Conservation (phyloP, 371 early-diverging fungal genomes). For the Circinella umbellata region DNA sequence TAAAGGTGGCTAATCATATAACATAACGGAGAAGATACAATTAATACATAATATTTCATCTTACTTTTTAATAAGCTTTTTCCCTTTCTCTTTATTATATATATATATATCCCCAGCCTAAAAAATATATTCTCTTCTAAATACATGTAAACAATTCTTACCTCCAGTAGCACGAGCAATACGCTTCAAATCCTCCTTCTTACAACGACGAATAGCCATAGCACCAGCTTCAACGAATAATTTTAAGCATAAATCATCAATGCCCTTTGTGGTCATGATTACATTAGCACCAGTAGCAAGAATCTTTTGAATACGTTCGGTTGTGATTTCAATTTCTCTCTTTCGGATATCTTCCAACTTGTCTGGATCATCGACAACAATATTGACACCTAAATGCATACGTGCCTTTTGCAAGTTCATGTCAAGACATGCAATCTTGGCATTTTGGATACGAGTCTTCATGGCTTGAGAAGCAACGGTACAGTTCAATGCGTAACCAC, state of each 20-base stretch:
- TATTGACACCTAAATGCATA: constrained; percentile 98
- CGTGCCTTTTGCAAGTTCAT: constrained; percentile 99
- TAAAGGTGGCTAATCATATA: constrained; percentile 76
- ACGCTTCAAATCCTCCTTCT: constrained; percentile 97
- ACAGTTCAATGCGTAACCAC: constrained; percentile 99
- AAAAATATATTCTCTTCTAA: no score
- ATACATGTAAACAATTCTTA: constrained; percentile 1
- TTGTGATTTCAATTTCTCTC: constrained; percentile 96
- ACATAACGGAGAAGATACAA: not conserved
- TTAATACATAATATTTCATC: no score
- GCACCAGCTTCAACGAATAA: constrained; percentile 96
- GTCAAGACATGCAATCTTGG: constrained; percentile 99
- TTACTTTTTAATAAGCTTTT: not conserved
- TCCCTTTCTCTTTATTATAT: not conserved
- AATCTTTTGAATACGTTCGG: constrained; percentile 96
- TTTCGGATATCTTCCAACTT: constrained; percentile 98
- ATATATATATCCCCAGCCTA: no score
- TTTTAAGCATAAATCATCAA: constrained; percentile 99
- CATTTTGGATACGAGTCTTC: constrained; percentile 86
- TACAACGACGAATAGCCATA: constrained; percentile 94
- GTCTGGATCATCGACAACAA: constrained; percentile 98
- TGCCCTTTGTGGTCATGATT: constrained; percentile 98
- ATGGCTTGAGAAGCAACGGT: constrained; percentile 98
- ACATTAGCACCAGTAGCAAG: constrained; percentile 98
- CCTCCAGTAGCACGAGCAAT: constrained; percentile 97